Base-by-base conservation (phyloP, 805 yeast genomes). In the Kodamaea sagamina region DNA sequence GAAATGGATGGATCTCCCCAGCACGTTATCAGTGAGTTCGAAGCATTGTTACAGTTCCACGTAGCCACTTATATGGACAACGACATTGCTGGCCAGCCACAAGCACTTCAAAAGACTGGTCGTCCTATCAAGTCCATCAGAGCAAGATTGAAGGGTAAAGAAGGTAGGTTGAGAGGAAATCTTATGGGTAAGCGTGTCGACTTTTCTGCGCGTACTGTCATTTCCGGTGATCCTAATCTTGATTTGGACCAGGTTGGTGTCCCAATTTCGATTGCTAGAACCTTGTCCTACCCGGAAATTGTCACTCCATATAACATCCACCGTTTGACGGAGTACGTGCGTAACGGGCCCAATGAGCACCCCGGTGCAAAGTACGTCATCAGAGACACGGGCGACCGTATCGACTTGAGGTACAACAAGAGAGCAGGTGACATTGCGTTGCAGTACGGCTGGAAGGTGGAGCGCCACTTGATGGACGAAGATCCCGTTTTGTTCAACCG, bases 131-230 rank as follows among this genome's bases (percentile, higher is more conserved):
- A 93, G 65, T 89, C 97, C 35, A 93, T 93, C 57, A 84, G 99
- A 72, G 98, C 99, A n/a, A 90, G 99, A 74, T 77, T 93, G 57
- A 93, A 93, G 84, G 99, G 99, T 74, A 93, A 93, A 59, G 99
- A 93, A 73, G 99, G 99, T 48, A 90, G 99, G 74, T 81, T 93
- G 50, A 84, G 99, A 79, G 98, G 98, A 62, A 93, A 93, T 61
- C 74, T 93, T 59, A 93, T 93, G 99, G 99, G 99, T 68, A 93
- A 93, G 77, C 93, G 99, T 78, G 99, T 93, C 47, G 97, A 93
- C 67, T 93, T 89, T 62, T 92, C 98, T 29, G 99, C 99, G 7
- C 89, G 99, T 74, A 90, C 99, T 2, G 99, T 93, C 59, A 93
- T 93, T 75, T 90, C 99, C 7, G 98, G 98, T 77, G 99, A 93